These are phyloP conservation scores for Tetradesmus obliquus DNA, from an alignment of 139 green algal species.

Conservation along the genomic window DNA sequence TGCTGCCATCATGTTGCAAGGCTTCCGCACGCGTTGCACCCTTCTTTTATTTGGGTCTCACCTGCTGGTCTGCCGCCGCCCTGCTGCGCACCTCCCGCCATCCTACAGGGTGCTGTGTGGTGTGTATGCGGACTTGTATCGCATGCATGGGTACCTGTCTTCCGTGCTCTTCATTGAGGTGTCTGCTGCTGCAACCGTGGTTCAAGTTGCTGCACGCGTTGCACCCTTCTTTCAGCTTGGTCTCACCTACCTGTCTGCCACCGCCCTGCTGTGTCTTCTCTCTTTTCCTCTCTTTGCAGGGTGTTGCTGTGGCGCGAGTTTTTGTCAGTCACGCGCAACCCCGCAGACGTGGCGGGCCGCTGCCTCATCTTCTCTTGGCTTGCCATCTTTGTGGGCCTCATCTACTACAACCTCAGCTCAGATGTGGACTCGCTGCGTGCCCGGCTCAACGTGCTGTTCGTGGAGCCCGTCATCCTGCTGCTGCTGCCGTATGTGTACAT, in stretches of 20 bases:
- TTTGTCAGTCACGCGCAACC: constrained; percentile 70
- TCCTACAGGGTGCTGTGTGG: too few relatives aligned
- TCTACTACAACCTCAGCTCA: constrained; percentile 68
- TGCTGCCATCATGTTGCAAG: too few relatives aligned
- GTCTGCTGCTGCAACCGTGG: too few relatives aligned
- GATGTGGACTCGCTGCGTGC: constrained; percentile 24
- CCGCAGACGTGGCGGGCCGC: constrained; percentile 73
- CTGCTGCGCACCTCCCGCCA: too few relatives aligned
- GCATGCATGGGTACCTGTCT: too few relatives aligned
- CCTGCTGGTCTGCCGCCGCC: too few relatives aligned
- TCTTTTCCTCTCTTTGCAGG: background rate
- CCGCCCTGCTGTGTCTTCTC: background rate
- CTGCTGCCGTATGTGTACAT: constrained; percentile 79
- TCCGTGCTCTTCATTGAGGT: too few relatives aligned
- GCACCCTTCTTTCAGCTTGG: too few relatives aligned
- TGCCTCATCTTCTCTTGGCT: constrained; percentile 77
- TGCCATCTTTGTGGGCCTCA: constrained; percentile 69
- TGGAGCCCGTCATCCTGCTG: constrained; percentile 66
- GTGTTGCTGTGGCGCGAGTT: constrained; percentile 63
- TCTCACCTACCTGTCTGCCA: background rate
- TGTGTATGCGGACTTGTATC: too few relatives aligned
- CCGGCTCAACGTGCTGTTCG: constrained; percentile 71
- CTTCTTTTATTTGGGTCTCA: too few relatives aligned
- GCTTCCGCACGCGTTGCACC: too few relatives aligned
- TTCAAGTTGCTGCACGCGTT: too few relatives aligned